Base-by-base conservation (phyloP, 2,329 filamentous ascomycete species). In the Paecilomyces niveus region DNA sequence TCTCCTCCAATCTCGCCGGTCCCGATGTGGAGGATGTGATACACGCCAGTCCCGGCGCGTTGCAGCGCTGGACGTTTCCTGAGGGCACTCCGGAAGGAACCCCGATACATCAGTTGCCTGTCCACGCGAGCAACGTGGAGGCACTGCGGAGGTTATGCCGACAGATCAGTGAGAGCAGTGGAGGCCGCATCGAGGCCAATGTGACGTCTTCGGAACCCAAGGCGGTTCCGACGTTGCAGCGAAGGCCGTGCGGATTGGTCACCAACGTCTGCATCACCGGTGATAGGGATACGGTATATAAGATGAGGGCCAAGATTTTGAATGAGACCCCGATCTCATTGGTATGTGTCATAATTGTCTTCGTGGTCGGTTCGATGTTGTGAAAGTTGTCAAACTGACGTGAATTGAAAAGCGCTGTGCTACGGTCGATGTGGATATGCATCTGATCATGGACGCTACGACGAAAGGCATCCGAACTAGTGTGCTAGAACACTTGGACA, bases 21-120 rank as follows among this genome's bases (percentile, higher is more conserved):
- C 94, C 94, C 63, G 92, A 97, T 70, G 89, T 89, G 65, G 92
- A 97, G 75, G 92, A 97, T 75, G 90, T 99, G 68, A 84, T 97
- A 61, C 93, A 97, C 77, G 92, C 93, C 63, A 96, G 90, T 63
- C 85, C 87, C 59, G 89, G 91, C 66, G 92, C 93, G 61, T 87
- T 96, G 64, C 84, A 93, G 65, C 87, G 90, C 73, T 99, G 94
- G 94, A 94, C 91, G 55, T 93, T 96, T 75, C 89, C 93, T 62
- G 89, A 90, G 72, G 91, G 90, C 67, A 89, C 90, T 57, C 86
- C 89, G 61, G 91, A 96, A 70, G 88, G 90, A 66, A 87, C 91
- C 58, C 89, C 91, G 53, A 88, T 92, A 58, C 87, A 95, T 78
- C 89, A 95, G 71, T 81, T 99, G 62, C 94, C 94, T n/a, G 87